Evolutionary conservation across 345 rosid genomes (phyloP).

Genomic region (Bruguiera sexangula): DNA sequence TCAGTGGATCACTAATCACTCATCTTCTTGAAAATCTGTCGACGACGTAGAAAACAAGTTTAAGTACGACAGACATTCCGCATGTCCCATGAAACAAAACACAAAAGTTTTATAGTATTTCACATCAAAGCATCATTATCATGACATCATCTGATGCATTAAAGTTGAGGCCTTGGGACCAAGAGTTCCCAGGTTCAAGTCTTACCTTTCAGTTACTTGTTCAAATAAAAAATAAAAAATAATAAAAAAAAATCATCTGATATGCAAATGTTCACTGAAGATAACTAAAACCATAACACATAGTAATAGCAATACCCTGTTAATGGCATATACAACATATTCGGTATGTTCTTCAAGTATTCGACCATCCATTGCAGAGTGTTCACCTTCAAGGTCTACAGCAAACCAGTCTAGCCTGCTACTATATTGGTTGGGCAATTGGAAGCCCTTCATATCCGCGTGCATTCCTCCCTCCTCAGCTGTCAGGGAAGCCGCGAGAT

Average conservation of each 20-base stretch:
- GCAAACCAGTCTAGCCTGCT: conserved; percentile 87
- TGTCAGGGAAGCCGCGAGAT: conserved; percentile 58
- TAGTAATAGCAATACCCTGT: conserved; percentile 56
- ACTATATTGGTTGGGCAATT: conserved; percentile 56
- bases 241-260: too few species aligned
- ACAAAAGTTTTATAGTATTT: conserved; percentile 1
- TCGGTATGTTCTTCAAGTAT: conserved; percentile 96
- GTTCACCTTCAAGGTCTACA: conserved; percentile 99
- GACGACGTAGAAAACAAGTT: neutral
- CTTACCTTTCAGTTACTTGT: too few species aligned
- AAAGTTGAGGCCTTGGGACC: too few species aligned
- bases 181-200: too few species aligned
- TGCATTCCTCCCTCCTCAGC: conserved; percentile 48
- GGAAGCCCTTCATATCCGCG: conserved; percentile 37
- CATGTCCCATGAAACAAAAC: conserved; percentile 1
- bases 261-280: neutral
- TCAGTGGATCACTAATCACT: neutral
- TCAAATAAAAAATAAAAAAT: too few species aligned
- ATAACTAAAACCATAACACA: conserved; percentile 22
- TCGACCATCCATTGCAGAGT: conserved; percentile 98
- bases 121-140: too few species aligned
- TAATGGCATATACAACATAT: conserved; percentile 96
- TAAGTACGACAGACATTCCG: neutral
- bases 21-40: too few species aligned
- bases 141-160: too few species aligned